Evolutionary conservation across 164 flowering plant species (phyloP).

Genomic region (Chimonanthus praecox): DNA sequence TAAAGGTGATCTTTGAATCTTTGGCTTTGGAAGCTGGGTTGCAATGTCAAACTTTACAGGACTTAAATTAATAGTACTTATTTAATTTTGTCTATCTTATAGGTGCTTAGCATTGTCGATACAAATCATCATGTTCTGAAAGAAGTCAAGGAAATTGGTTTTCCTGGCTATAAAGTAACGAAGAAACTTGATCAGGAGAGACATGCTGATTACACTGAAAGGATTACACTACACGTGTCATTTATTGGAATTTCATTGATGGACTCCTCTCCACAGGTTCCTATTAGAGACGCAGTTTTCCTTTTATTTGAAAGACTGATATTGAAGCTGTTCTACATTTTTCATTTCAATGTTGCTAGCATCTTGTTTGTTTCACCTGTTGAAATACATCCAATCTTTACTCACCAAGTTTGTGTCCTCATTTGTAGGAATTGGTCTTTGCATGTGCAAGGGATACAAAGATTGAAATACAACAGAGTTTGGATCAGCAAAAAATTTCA

Average conservation of each 20-base stretch:
- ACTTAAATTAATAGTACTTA: neutral
- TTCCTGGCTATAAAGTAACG: constrained; percentile 28
- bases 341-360: neutral
- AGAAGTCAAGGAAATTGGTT: constrained; percentile 38
- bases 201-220: constrained; percentile 45
- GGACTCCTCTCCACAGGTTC: constrained; percentile 66
- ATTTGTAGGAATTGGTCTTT: constrained; percentile 76
- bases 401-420: constrained; percentile 3
- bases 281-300: neutral
- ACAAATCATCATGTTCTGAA: constrained; percentile 53
- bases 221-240: constrained; percentile 46
- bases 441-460: constrained; percentile 57
- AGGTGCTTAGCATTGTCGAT: constrained; percentile 90
- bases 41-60: neutral
- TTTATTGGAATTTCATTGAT: constrained; percentile 77
- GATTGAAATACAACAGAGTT: constrained; percentile 58
- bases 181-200: constrained; percentile 31
- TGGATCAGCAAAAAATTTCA: constrained; percentile 67
- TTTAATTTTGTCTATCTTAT: constrained; percentile 14
- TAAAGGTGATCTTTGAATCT: constrained; percentile 52
- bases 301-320: neutral
- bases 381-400: neutral
- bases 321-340: neutral
- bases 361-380: neutral
- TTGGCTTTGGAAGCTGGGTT: neutral